These are phyloP conservation scores for Globisporangium okanoganense DNA, from an alignment of 352 stramenopile species.

Conservation along the genomic window DNA sequence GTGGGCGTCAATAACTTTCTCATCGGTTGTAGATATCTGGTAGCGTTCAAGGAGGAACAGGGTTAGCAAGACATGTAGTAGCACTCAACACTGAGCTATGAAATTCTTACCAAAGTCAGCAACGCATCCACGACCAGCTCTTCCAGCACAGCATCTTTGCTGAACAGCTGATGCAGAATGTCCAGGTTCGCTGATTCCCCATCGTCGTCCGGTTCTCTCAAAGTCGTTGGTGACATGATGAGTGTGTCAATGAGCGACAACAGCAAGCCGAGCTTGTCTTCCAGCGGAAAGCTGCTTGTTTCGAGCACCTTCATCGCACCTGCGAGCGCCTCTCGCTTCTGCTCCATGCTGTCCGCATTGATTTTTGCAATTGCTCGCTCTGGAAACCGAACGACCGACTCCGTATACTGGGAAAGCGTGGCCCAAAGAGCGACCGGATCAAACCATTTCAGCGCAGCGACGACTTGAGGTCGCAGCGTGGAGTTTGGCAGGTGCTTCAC, in stretches of 20 bases:
- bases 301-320: constrained; percentile 69
- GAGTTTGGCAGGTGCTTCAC: constrained; percentile 78
- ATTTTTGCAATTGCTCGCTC: not conserved
- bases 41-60: not conserved
- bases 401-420: constrained; percentile 64
- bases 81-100: not conserved
- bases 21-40: constrained; percentile 46
- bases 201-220: constrained; percentile 2
- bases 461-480: constrained; percentile 56
- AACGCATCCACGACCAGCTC: constrained; percentile 68
- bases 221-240: constrained; percentile 20
- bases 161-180: constrained; percentile 62
- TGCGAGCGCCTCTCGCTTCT: constrained; percentile 50
- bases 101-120: constrained; percentile 40
- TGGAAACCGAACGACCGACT: constrained; percentile 27
- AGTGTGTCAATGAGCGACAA: constrained; percentile 59
- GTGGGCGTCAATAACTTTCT: constrained; percentile 55
- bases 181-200: constrained; percentile 27
- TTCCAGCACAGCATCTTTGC: constrained; percentile 56
- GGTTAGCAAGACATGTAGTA: not conserved
- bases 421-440: constrained; percentile 59
- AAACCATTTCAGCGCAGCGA: constrained; percentile 68
- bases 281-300: constrained; percentile 43
- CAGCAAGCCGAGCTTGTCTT: constrained; percentile 68
- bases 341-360: constrained; percentile 15